Conservation (phyloP, 148 eudicot genomes). For the Nepenthes gracilis region DNA sequence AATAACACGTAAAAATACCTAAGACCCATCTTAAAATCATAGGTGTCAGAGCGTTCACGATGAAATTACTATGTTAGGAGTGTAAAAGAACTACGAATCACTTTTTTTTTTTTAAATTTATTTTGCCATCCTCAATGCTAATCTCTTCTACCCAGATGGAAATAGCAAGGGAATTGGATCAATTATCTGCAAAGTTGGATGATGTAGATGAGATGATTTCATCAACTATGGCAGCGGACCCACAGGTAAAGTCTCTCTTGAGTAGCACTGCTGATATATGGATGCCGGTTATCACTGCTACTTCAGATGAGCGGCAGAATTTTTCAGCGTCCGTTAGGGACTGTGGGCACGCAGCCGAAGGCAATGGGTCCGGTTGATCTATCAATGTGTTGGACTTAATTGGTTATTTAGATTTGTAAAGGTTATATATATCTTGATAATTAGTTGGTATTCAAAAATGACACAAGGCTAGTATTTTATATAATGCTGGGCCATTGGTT, state of each 20-base stretch:
- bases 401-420: no score
- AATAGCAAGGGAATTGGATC: slow-evolving; percentile 68
- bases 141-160: slow-evolving; percentile 3
- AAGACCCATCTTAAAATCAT: no score
- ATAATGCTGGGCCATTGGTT: no score
- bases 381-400: no score
- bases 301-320: slow-evolving; percentile 67
- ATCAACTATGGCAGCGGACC: slow-evolving; percentile 66
- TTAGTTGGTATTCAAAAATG: no score
- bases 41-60: no score
- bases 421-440: no score
- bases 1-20: no score
- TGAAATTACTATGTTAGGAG: no score
- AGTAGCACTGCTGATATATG: slow-evolving; percentile 92
- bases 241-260: slow-evolving; percentile 58
- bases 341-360: slow-evolving; percentile 1
- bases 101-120: background rate
- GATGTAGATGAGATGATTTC: slow-evolving; percentile 82
- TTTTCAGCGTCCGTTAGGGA: slow-evolving; percentile 34
- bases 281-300: slow-evolving; percentile 94
- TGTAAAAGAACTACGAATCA: no score
- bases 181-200: slow-evolving; percentile 67
- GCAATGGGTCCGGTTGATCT: background rate
- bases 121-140: background rate
- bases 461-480: no score